phyloP scores from a whole-genome alignment of 495 filamentous ascomycete species.

The Daldinia loculata region DNA sequence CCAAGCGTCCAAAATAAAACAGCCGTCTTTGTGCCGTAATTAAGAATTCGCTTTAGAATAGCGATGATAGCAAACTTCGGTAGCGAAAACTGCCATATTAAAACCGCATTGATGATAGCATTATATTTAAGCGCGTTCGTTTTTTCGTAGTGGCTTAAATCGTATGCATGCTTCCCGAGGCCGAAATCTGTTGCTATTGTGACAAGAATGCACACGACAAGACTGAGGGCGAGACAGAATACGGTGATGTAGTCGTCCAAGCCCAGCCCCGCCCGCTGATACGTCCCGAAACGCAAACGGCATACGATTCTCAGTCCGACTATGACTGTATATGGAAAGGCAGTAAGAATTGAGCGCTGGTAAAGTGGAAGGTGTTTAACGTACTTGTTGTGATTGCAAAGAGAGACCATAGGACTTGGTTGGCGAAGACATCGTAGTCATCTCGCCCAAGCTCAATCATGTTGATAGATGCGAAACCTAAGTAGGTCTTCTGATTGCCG shows the following conservation, averaged over 20 bases:
- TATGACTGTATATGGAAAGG: slow-evolving; percentile 28
- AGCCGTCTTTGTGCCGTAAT: slow-evolving; percentile 38
- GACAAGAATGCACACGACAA: slow-evolving; percentile 31
- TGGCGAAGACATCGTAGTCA: slow-evolving; percentile 37
- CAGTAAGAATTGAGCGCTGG: slow-evolving; percentile 10
- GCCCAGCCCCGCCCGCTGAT: slow-evolving; percentile 32
- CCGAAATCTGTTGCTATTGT: slow-evolving; percentile 35
- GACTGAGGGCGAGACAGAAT: slow-evolving; percentile 36
- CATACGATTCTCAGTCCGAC: slow-evolving; percentile 38
- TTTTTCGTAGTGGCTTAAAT: slow-evolving; percentile 10
- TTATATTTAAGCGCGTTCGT: slow-evolving; percentile 40
- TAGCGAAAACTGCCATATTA: slow-evolving; percentile 45
- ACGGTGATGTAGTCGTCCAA: slow-evolving; percentile 42
- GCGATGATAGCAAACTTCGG: slow-evolving; percentile 46
- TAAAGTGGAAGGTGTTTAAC: not conserved
- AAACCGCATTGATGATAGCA: slow-evolving; percentile 39
- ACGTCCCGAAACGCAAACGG: slow-evolving; percentile 23
- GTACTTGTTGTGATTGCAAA: slow-evolving; percentile 33
- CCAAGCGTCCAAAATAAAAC: slow-evolving; percentile 40
- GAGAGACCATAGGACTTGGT: slow-evolving; percentile 29
- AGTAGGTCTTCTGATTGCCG: not conserved
- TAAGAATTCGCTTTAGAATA: slow-evolving; percentile 43
- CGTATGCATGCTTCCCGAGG: slow-evolving; percentile 34
- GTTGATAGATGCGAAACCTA: not conserved
- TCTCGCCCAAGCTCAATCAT: slow-evolving; percentile 34